Base-by-base conservation (phyloP, 2,329 filamentous ascomycete species). In the Talaromyces sp. region DNA sequence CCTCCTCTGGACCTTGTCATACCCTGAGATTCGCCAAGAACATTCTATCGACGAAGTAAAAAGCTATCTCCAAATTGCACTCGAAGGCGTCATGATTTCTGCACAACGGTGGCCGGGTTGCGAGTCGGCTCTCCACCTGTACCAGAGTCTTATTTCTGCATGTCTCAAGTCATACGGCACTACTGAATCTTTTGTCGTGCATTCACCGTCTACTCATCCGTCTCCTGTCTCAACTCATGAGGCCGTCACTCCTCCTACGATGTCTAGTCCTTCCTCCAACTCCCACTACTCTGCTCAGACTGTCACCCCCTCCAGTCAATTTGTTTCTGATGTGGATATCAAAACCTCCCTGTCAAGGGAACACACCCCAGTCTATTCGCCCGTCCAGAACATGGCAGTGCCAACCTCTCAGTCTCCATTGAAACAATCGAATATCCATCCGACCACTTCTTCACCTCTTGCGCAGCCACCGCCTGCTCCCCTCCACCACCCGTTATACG, bases 91-190 rank as follows among this genome's bases (percentile, higher is more conserved):
- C 63, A 84, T 88, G 62, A 85, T 89, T 61, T 93, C 91, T 61
- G 89, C 90, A 0, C 90, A 94, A 70, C 85, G 93, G 63, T 98
- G 95, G 95, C 95, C 95, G 0, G 95, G 94, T 10, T 92, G 94
- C 1, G 85, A 88, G 44, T 90, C 92, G 16, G 92, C 93, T 3
- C 87, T 91, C 9, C 87, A 95, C 68, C 84, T 98, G 12, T 98
- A 97, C 72, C 83, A 85, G n/a, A 92, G 91, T 65, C 86, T 99
- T 56, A 89, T 94, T 55, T 86, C 85, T 62, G 92, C 93, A 12
- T 96, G 93, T 69, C 81, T 98, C 69, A 92, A 91, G 73, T 92
- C 92, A 68, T 99, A 96, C 75, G 89, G 93, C 65, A 85, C 79
- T 7, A 81, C 82, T 28, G 79, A 83, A 44, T 80, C 68, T 74